These are phyloP conservation scores for Phyllosticta citribraziliensis DNA, from an alignment of 2,329 filamentous ascomycete genomes.

Conservation along the genomic window DNA sequence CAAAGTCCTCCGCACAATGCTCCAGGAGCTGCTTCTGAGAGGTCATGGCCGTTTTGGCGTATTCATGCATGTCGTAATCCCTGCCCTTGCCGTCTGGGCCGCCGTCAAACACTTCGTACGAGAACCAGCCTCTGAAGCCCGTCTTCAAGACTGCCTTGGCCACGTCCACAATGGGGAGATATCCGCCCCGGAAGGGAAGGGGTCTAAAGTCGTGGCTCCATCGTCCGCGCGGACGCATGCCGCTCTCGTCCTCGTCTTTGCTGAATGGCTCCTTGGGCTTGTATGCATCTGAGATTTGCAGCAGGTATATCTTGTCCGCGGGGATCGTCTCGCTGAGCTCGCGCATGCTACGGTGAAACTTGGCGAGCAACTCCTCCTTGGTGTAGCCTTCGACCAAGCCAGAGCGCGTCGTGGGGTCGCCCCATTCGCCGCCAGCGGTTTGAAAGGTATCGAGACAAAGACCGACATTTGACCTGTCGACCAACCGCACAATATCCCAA, in stretches of 20 bases:
- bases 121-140: constrained; percentile 58
- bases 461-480: constrained; percentile 57
- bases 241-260: constrained; percentile 39
- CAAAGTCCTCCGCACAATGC: constrained; percentile 10
- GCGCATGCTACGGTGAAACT: constrained; percentile 45
- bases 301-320: constrained; percentile 59
- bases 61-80: constrained; percentile 40
- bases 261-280: constrained; percentile 48
- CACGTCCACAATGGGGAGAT: constrained; percentile 58
- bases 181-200: constrained; percentile 59
- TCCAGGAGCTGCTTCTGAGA: constrained; percentile 33
- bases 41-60: constrained; percentile 43
- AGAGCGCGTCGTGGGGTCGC: constrained; percentile 54
- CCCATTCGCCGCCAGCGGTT: constrained; percentile 62
- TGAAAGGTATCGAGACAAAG: constrained; percentile 74
- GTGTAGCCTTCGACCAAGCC: constrained; percentile 46
- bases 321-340: constrained; percentile 50
- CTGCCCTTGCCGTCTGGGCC: constrained; percentile 45
- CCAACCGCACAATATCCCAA: constrained; percentile 57
- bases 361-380: constrained; percentile 37
- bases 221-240: constrained; percentile 49
- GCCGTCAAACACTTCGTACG: constrained; percentile 60
- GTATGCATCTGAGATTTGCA: constrained; percentile 70
- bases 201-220: constrained; percentile 68
- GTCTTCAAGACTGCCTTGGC: constrained; percentile 56